Percentiles rank a stretch among this genome's conserved stretches.
phyloP scores from a whole-genome alignment of 495 filamentous ascomycete species.

The Penicillium egyptiacum region DNA sequence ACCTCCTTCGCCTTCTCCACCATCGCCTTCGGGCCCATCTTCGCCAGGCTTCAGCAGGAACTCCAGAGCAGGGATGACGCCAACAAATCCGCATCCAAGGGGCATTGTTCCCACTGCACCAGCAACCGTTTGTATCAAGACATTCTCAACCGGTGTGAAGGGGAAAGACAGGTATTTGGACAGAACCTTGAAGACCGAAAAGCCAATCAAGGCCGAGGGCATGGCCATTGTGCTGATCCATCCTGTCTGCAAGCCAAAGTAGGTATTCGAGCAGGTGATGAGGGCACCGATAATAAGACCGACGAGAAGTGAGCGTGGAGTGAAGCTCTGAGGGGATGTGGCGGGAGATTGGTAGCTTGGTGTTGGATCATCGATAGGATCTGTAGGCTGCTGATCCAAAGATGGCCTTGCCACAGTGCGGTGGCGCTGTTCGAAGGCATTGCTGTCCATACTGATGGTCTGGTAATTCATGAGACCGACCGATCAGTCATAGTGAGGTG shows the following conservation, averaged over 20 bases:
- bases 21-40: constrained; percentile 49
- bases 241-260: constrained; percentile 96
- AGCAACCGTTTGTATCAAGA: constrained; percentile 94
- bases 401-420: constrained; percentile 12
- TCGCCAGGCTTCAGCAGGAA: constrained; percentile 76
- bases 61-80: constrained; percentile 87
- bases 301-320: constrained; percentile 72
- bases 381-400: constrained; percentile 3
- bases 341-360: constrained; percentile 12
- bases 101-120: constrained; percentile 97
- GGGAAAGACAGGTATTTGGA: constrained; percentile 68
- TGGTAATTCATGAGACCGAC: constrained; percentile 40
- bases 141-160: constrained; percentile 95
- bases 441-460: constrained; percentile 37
- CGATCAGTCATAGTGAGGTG: constrained; percentile 13
- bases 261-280: constrained; percentile 95
- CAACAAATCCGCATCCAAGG: constrained; percentile 92
- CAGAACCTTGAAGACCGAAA: constrained; percentile 86
- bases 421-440: constrained; percentile 20
- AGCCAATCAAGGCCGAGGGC: constrained; percentile 94
- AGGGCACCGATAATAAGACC: constrained; percentile 82
- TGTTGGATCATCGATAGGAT: constrained; percentile 6
- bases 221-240: constrained; percentile 87
- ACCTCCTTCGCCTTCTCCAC: constrained; percentile 62
- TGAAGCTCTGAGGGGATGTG: constrained; percentile 63